A percentile compares a stretch with the other conserved stretches of the same genome.
These are phyloP conservation scores for Zizania palustris DNA, from an alignment of 202 grass and related monocot genomes.

Conservation along the genomic window DNA sequence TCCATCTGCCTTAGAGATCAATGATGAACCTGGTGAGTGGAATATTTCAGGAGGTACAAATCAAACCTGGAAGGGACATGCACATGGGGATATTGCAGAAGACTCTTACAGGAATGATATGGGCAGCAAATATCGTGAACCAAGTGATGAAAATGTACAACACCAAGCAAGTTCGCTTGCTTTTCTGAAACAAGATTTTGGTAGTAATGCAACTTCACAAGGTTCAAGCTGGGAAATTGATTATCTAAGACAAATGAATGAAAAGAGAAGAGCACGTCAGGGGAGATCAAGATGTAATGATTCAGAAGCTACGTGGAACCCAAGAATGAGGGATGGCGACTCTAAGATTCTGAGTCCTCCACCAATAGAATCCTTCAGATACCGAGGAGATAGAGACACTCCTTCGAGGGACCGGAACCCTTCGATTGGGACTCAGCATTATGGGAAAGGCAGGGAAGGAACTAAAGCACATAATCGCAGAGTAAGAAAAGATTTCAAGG, in stretches of 20 bases:
- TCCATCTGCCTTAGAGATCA: constrained; percentile 65
- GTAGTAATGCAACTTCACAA: constrained; percentile 38
- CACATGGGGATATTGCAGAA: constrained; percentile 31
- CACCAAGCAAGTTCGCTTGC: constrained; percentile 46
- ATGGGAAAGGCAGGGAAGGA: constrained; percentile 48
- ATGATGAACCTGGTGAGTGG: constrained; percentile 51
- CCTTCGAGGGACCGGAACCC: constrained; percentile 41
- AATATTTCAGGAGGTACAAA: constrained; percentile 35
- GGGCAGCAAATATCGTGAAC: constrained; percentile 42
- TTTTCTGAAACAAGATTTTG: constrained; percentile 58
- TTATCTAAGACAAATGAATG: constrained; percentile 56
- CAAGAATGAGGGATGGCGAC: constrained; percentile 45
- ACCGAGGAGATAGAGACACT: constrained; percentile 51
- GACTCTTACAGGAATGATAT: constrained; percentile 41
- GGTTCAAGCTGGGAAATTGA: constrained; percentile 60
- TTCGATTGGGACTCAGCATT: constrained; percentile 35
- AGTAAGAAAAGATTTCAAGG: constrained; percentile 55
- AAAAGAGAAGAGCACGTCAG: constrained; percentile 51
- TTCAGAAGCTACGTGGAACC: constrained; percentile 47
- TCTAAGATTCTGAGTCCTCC: constrained; percentile 54
- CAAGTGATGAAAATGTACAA: constrained; percentile 46
- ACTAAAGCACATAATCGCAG: constrained; percentile 45
- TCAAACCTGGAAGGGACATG: constrained; percentile 31
- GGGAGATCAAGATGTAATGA: constrained; percentile 41
- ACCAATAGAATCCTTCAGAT: constrained; percentile 68